Base-by-base conservation (phyloP, 1,139 yeast genomes). In the Pichia inconspicua region DNA sequence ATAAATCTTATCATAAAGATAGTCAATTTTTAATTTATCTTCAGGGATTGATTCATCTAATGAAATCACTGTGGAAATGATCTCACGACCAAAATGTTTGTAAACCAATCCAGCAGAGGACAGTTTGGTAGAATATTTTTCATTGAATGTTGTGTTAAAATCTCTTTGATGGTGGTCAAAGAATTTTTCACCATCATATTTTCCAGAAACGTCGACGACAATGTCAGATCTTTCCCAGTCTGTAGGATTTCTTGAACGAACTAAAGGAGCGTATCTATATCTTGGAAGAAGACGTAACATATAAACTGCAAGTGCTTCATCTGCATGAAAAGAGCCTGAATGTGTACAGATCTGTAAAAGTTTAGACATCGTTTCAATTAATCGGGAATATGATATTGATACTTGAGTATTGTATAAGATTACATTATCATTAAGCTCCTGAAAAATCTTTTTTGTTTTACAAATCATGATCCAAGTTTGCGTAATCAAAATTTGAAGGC, bases 141-240 rank as follows among this genome's bases (percentile, higher is more conserved):
- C 72, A n/a, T 72, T 73, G 55, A 90, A 80, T 2, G 83, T 77
- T 49, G 80, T 85, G 42, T 73, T 75, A 53, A 88, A 82, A 28
- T 78, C 84, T 55, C 97, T 79, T 70, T 92, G 99, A 67, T 92
- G 99, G 63, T 92, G 99, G 64, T 92, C 99, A 65, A 88, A 92
- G 66, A 73, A 87, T 68, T 90, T 90, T 42, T 72, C 73, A 11
- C 85, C 88, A 64, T 92, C 97, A 66, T 90, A 90, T 63, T 84
- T 75, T n/a, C 96, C 98, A 60, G 95, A 77, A 40, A 92, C 98
- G 67, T 92, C 98, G 48, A 92, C 95, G 34, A 92, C 95, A 50
- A 92, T 84, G 65, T 90, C 97, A 60, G 96, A 82, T 42, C 72
- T 73, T 59, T 87, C 97, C 83, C 96, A 85, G 52, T 80, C 84